Evolutionary conservation across 1,284 basidiomycete species (phyloP).

Genomic region (Tylopilus sp.): DNA sequence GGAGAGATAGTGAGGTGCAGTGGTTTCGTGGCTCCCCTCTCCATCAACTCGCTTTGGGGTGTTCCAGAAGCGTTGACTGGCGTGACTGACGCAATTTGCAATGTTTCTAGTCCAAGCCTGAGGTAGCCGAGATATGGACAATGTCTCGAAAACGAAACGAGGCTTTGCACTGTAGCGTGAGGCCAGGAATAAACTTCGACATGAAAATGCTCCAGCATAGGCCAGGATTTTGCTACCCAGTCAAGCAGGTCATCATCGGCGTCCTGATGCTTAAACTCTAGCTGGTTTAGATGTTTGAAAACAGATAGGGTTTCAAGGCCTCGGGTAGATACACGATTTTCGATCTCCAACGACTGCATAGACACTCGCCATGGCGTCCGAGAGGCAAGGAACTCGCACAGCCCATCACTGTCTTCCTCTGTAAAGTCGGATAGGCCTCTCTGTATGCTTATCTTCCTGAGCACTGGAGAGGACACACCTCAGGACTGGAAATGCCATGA

Average conservation of each 20-base stretch:
- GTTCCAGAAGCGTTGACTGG: neutral
- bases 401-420: neutral
- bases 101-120: neutral
- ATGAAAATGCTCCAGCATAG: neutral
- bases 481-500: neutral
- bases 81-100: too few relatives aligned
- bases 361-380: neutral
- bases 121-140: neutral
- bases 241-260: neutral
- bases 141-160: neutral
- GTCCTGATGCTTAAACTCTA: neutral
- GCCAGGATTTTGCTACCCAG: neutral
- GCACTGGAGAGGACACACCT: neutral
- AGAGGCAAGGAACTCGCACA: neutral
- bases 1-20: too few relatives aligned
- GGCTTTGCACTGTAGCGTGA: neutral
- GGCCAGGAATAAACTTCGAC: neutral
- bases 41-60: too few relatives aligned
- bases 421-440: too few relatives aligned
- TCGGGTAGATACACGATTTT: neutral
- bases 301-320: neutral
- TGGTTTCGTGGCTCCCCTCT: neutral
- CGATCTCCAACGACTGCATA: neutral
- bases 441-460: neutral
- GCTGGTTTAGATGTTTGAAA: neutral